Evolutionary conservation across 768 basidiomycete species (phyloP).

Genomic region (Wakefieldia striispora): DNA sequence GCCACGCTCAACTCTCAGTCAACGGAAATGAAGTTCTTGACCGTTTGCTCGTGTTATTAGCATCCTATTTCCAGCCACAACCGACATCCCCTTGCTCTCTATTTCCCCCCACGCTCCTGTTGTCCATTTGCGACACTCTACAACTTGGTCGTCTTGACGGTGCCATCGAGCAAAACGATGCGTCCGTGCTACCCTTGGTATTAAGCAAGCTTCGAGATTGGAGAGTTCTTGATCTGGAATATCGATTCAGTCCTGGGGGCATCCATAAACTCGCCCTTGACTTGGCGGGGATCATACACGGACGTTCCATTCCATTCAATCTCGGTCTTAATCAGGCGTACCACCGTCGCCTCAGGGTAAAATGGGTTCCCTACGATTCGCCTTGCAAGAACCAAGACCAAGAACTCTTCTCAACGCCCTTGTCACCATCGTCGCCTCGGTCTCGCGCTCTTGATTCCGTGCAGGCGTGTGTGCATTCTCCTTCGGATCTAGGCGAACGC

Average conservation of each 20-base stretch:
- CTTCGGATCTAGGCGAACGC: background rate
- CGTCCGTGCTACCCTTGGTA: constrained; percentile 20
- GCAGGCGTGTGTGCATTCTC: constrained; percentile 1
- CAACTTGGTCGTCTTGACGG: background rate
- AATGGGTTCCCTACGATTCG: constrained; percentile 15
- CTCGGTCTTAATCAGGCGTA: background rate
- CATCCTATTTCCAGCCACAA: constrained; percentile 6
- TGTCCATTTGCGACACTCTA: constrained; percentile 22
- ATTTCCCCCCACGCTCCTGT: constrained; percentile 20
- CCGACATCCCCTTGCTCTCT: background rate
- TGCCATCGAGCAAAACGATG: background rate
- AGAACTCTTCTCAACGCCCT: background rate
- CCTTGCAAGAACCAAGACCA: constrained; percentile 1
- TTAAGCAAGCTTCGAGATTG: constrained; percentile 23
- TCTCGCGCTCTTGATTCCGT: constrained; percentile 1
- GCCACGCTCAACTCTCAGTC: constrained; percentile 5
- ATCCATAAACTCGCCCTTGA: constrained; percentile 20
- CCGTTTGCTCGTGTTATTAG: constrained; percentile 16
- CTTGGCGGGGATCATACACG: constrained; percentile 13
- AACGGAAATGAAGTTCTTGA: constrained; percentile 9
- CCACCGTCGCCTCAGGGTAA: constrained; percentile 12
- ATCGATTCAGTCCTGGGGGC: constrained; percentile 12
- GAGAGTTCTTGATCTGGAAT: constrained; percentile 20
- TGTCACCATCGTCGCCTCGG: constrained; percentile 5
- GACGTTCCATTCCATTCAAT: background rate